Conservation (phyloP, 306 rosid genomes). For the Acacia confusa region DNA sequence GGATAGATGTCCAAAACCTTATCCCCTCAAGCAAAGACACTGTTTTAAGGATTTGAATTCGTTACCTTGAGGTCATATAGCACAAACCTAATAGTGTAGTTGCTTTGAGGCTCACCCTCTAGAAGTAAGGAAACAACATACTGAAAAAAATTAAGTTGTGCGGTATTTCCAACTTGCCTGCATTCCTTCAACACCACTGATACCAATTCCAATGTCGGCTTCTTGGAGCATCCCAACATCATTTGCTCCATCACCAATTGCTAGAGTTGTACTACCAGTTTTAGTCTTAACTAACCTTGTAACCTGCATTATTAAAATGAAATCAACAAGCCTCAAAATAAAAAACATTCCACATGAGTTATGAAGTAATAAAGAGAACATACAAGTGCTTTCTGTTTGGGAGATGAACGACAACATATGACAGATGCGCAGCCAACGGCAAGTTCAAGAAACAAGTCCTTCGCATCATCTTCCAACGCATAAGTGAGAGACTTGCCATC, state of each 20-base stretch:
- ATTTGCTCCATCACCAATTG: constrained; percentile 98
- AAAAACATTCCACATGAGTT: neutral
- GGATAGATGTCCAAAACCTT: too few relatives aligned
- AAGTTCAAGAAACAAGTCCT: constrained; percentile 79
- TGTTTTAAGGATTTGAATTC: too few relatives aligned
- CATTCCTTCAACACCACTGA: constrained; percentile 99
- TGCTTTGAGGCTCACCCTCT: too few relatives aligned
- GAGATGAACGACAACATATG: constrained; percentile 97
- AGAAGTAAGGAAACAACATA: neutral
- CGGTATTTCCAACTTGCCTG: constrained; percentile 58
- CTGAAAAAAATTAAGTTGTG: constrained; percentile 7
- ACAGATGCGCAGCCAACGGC: constrained; percentile 96
- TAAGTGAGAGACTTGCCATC: constrained; percentile 91
- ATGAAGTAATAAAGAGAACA: constrained; percentile 25
- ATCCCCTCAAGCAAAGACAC: too few relatives aligned
- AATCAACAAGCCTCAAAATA: neutral
- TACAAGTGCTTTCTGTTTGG: constrained; percentile 97
- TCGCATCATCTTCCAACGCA: constrained; percentile 81
- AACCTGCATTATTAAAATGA: constrained; percentile 52
- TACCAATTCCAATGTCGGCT: constrained; percentile 97
- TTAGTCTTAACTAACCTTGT: constrained; percentile 75
- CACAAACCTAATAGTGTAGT: too few relatives aligned
- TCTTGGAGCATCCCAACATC: constrained; percentile 99
- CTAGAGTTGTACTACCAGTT: constrained; percentile 80
- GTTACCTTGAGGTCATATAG: too few relatives aligned